Evolutionary conservation across 2,329 filamentous ascomycete genomes (phyloP).

Genomic region (Diplocarpon rosae): DNA sequence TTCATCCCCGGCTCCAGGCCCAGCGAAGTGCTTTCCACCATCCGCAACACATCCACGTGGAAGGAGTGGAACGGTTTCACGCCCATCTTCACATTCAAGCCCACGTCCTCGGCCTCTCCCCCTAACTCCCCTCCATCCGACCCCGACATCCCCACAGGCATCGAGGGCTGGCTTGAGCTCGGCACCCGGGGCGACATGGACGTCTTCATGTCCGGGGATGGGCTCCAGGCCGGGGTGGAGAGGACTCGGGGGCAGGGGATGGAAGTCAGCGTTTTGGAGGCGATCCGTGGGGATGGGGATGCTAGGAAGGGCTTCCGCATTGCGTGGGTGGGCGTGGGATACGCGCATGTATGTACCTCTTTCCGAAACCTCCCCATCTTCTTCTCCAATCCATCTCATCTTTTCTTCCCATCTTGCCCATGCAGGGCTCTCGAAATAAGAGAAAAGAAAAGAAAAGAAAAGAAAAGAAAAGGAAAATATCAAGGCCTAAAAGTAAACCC

Average conservation of each 20-base stretch:
- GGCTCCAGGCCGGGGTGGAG: conserved; percentile 8
- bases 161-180: conserved; percentile 12
- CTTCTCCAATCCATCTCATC: background rate
- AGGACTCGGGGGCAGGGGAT: conserved; percentile 11
- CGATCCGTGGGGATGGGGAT: conserved; percentile 9
- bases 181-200: conserved; percentile 12
- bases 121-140: conserved; percentile 25
- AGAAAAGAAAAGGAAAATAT: background rate
- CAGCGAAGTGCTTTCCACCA: conserved; percentile 9
- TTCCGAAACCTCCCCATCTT: background rate
- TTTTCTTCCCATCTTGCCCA: background rate
- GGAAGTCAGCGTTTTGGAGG: conserved; percentile 9
- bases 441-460: background rate
- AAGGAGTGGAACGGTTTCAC: conserved; percentile 41
- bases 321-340: too few relatives aligned
- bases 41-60: conserved; percentile 19
- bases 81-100: conserved; percentile 42
- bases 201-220: conserved; percentile 18
- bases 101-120: conserved; percentile 31
- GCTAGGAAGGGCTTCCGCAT: conserved; percentile 24
- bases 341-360: background rate
- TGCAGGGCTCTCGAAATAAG: background rate
- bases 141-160: background rate
- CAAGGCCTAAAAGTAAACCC: too few relatives aligned
- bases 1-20: conserved; percentile 11